Evolutionary conservation across 2,329 filamentous ascomycete genomes (phyloP).

Genomic region (Neoscytalidium dimidiatum): DNA sequence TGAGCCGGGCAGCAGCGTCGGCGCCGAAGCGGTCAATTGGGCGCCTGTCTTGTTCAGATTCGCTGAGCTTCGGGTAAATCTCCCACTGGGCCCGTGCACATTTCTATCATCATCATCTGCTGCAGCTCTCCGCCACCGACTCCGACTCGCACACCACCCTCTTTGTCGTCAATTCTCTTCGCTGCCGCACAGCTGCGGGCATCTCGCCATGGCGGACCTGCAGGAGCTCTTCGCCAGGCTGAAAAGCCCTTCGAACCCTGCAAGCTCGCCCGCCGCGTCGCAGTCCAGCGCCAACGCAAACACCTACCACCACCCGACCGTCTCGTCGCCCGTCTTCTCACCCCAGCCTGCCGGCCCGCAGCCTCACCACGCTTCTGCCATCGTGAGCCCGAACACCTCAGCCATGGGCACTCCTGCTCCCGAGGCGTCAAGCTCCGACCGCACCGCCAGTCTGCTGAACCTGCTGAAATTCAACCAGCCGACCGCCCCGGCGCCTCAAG

Average conservation of each 20-base stretch:
- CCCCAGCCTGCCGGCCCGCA: constrained; percentile 56
- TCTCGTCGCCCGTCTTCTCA: constrained; percentile 60
- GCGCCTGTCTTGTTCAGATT: neutral
- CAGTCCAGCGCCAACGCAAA: constrained; percentile 15
- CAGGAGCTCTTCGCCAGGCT: constrained; percentile 47
- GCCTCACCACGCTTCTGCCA: constrained; percentile 58
- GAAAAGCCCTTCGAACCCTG: constrained; percentile 32
- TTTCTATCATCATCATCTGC: constrained; percentile 19
- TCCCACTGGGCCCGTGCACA: neutral
- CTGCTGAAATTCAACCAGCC: constrained; percentile 65
- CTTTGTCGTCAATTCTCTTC: constrained; percentile 12
- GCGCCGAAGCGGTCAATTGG: neutral
- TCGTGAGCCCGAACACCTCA: constrained; percentile 60
- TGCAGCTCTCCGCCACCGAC: constrained; percentile 10
- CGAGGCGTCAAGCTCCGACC: constrained; percentile 44
- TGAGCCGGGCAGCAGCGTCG: neutral
- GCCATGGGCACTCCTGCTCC: constrained; percentile 44
- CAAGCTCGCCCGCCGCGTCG: constrained; percentile 21
- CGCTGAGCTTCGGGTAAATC: neutral
- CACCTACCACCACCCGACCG: constrained; percentile 56
- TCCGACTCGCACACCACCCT: constrained; percentile 6
- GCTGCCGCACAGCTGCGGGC: constrained; percentile 15
- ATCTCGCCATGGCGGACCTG: constrained; percentile 41
- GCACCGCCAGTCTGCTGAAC: constrained; percentile 62
- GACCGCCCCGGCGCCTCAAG: constrained; percentile 31